Percentiles rank a stretch among this genome's conserved stretches.
These are phyloP conservation scores for Stellera chamaejasme DNA, from an alignment of 345 rosid species.

Conservation along the genomic window DNA sequence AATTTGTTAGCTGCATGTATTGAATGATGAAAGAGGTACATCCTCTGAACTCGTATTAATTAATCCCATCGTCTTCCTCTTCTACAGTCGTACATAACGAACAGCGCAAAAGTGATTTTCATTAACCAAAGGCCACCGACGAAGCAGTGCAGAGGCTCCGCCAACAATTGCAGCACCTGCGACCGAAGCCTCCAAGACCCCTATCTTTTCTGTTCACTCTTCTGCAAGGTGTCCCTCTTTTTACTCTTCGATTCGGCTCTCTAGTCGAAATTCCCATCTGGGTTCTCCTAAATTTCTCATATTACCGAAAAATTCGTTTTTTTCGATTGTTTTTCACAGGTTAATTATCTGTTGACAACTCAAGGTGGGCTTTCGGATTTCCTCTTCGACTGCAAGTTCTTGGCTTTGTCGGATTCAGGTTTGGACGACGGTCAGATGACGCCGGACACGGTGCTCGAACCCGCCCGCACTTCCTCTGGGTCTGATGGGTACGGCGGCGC, in stretches of 20 bases:
- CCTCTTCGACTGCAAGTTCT: constrained; percentile 52
- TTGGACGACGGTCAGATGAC: constrained; percentile 42
- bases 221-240: constrained; percentile 60
- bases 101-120: constrained; percentile 79
- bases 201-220: constrained; percentile 69
- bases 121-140: constrained; percentile 70
- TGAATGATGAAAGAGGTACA: neutral
- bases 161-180: constrained; percentile 61
- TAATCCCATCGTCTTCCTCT: neutral
- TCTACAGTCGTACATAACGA: constrained; percentile 64
- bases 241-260: neutral
- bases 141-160: constrained; percentile 55
- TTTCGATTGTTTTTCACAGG: constrained; percentile 22
- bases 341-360: constrained; percentile 42
- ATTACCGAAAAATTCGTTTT: constrained; percentile 9
- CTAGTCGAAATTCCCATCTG: neutral
- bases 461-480: constrained; percentile 48
- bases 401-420: constrained; percentile 50
- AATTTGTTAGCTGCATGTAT: neutral
- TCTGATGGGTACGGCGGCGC: constrained; percentile 45
- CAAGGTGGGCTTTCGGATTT: constrained; percentile 54
- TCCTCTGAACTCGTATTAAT: neutral
- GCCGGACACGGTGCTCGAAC: constrained; percentile 59
- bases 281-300: constrained; percentile 1
- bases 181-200: constrained; percentile 66